A percentile compares a stretch with the other conserved stretches of the same genome.
phyloP scores from a whole-genome alignment of 352 stramenopile species.

The Globisporangium ultimum region DNA sequence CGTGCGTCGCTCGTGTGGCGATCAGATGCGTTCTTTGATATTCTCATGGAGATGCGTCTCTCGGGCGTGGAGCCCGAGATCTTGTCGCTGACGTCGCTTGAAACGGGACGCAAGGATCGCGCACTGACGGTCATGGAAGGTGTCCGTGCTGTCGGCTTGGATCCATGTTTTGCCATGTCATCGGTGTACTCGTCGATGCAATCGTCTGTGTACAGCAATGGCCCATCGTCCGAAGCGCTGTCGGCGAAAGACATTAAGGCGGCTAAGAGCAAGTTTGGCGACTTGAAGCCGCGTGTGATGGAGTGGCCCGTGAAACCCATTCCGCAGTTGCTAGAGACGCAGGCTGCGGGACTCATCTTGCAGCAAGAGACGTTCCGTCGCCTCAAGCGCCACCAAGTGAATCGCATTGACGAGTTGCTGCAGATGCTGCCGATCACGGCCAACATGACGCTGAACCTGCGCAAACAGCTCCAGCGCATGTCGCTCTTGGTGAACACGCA shows the following conservation, averaged over 20 bases:
- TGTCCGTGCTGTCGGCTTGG: slow-evolving; percentile 73
- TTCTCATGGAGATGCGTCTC: slow-evolving; percentile 85
- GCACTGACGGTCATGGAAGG: slow-evolving; percentile 87
- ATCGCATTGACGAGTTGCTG: slow-evolving; percentile 76
- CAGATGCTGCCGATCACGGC: slow-evolving; percentile 85
- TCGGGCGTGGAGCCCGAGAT: slow-evolving; percentile 79
- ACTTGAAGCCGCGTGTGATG: slow-evolving; percentile 44
- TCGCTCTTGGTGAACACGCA: slow-evolving; percentile 85
- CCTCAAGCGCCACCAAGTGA: slow-evolving; percentile 76
- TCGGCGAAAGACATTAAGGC: slow-evolving; percentile 43
- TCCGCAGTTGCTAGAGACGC: slow-evolving; percentile 77
- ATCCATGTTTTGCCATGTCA: slow-evolving; percentile 86
- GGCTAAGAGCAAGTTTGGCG: slow-evolving; percentile 60
- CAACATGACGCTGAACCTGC: slow-evolving; percentile 86
- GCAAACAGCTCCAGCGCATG: slow-evolving; percentile 84
- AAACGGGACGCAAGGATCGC: slow-evolving; percentile 78
- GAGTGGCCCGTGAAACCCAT: slow-evolving; percentile 78
- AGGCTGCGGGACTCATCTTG: slow-evolving; percentile 74
- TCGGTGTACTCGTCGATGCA: slow-evolving; percentile 84
- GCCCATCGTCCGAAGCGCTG: slow-evolving; percentile 43
- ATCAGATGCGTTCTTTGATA: slow-evolving; percentile 80
- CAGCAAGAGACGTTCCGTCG: slow-evolving; percentile 85
- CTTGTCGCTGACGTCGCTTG: slow-evolving; percentile 78
- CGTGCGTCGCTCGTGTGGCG: slow-evolving; percentile 77
- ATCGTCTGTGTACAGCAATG: slow-evolving; percentile 64